Evolutionary conservation across 108 stramenopile genomes (phyloP), one percentile per base, ranked within the genome.

Genomic region (Cyclotella baltica): DNA sequence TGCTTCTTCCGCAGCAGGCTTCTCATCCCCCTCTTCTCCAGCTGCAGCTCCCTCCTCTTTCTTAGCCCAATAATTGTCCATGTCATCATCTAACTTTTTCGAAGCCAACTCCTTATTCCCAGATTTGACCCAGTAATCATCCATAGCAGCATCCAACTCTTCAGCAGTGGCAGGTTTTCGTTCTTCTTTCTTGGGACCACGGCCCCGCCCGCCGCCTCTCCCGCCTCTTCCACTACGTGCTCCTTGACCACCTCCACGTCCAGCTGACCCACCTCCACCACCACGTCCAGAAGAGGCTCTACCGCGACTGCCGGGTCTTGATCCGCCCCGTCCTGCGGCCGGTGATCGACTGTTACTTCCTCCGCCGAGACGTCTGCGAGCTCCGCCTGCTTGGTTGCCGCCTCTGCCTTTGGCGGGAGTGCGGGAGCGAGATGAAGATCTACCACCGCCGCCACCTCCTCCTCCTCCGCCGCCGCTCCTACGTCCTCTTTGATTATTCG

Each of bases 61-160:
- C 78, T 91, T 89, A 38, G 78, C 78, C 93, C 91, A 92, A 72
- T 95, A 95, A 11, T 68, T 73, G 53, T 95, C 93, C 93, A 95
- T 92, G 61, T 95, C 93, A 75, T 95, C 92, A 64, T 92, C 89
- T 58, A 95, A 74, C 70, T 95, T 95, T 75, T 95, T 95, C 27
- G 81, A 73, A 1, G 83, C 92, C n/a, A 92, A 63, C 68, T 90
- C 85, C 86, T 91, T 91, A 75, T 95, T 88, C 56, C 85, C 87
- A 19, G 73, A 76, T 63, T 86, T 86, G 52, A 85, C 53, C 92
- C 90, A 92, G 74, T 95, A 95, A 33, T 91, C 89, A 83, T 95
- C 93, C 93, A 95, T 95, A 34, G 70, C 85, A 46, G 78, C 82
- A 71, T 95, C 93, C 46, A 95, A 75, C 43, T 95, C 91, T 74